Conservation (phyloP, 805 yeast genomes). For the Wickerhamomyces bovis region DNA sequence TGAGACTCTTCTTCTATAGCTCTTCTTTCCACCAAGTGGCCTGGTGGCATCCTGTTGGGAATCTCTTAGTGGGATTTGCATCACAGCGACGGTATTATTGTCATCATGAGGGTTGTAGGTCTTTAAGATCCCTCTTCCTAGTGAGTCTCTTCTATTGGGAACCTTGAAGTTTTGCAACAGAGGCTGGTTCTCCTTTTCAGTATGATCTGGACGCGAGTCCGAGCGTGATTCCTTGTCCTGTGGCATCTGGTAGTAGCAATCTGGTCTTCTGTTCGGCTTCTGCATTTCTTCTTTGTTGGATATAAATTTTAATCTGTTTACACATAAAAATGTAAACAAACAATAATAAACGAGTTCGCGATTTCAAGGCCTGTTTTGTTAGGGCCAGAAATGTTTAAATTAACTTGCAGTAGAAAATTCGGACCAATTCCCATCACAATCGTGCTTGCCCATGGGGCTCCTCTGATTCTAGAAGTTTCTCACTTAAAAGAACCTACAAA, state of each 20-base stretch:
- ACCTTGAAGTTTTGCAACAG: neutral
- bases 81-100: constrained; percentile 11
- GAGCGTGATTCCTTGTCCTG: neutral
- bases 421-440: no score
- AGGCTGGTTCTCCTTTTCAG: constrained; percentile 3
- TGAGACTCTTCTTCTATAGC: constrained; percentile 23
- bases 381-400: no score
- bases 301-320: neutral
- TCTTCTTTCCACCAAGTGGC: constrained; percentile 10
- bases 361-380: no score
- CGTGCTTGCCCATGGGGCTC: no score
- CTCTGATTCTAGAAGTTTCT: no score
- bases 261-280: neutral
- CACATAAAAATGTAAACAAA: neutral
- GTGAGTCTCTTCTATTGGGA: constrained; percentile 20
- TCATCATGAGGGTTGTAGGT: constrained; percentile 7
- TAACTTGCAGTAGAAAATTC: no score
- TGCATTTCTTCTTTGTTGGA: neutral
- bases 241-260: neutral
- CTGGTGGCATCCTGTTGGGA: constrained; percentile 1
- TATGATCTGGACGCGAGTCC: neutral
- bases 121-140: constrained; percentile 21
- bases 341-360: neutral
- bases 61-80: constrained; percentile 17
- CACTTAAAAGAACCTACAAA: no score